A percentile compares a stretch with the other conserved stretches of the same genome.
These are phyloP conservation scores for Euclidium syriacum DNA, from an alignment of 345 rosid species.

Conservation along the genomic window DNA sequence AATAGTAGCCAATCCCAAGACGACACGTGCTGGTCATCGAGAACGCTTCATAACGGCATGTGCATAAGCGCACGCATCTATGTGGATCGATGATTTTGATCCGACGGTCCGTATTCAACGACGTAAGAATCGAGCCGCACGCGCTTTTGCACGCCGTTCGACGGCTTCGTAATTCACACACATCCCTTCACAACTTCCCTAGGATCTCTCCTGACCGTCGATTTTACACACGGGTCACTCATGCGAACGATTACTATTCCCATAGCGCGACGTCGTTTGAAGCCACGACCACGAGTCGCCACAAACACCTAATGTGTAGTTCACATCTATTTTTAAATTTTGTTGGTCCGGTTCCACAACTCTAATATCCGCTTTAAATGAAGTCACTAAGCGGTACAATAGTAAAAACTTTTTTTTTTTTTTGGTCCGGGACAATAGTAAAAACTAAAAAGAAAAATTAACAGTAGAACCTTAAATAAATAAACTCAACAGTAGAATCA, in stretches of 20 bases:
- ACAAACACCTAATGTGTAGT: not conserved
- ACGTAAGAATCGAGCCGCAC: conserved; percentile 49
- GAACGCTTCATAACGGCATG: conserved; percentile 27
- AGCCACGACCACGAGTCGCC: conserved; percentile 17
- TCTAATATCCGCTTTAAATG: not conserved
- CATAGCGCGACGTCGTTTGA: conserved; percentile 6
- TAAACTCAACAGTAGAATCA: not conserved
- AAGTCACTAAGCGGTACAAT: not conserved
- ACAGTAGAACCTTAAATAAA: not conserved
- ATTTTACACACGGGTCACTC: conserved; percentile 14
- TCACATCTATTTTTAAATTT: not conserved
- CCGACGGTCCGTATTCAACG: conserved; percentile 30
- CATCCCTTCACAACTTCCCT: conserved; percentile 40
- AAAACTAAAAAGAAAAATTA: not conserved
- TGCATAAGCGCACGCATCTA: conserved; percentile 33
- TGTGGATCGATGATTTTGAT: conserved; percentile 36
- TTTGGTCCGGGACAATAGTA: too few relatives aligned
- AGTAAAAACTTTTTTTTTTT: not conserved
- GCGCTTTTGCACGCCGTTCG: conserved; percentile 42
- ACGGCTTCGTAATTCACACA: conserved; percentile 43
- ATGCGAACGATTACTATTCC: not conserved
- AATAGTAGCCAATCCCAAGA: conserved; percentile 19
- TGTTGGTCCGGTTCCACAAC: not conserved
- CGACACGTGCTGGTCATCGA: conserved; percentile 31
- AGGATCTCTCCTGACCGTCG: conserved; percentile 30